phyloP scores from a whole-genome alignment of 306 rosid species.

The Castanopsis chinensis region DNA sequence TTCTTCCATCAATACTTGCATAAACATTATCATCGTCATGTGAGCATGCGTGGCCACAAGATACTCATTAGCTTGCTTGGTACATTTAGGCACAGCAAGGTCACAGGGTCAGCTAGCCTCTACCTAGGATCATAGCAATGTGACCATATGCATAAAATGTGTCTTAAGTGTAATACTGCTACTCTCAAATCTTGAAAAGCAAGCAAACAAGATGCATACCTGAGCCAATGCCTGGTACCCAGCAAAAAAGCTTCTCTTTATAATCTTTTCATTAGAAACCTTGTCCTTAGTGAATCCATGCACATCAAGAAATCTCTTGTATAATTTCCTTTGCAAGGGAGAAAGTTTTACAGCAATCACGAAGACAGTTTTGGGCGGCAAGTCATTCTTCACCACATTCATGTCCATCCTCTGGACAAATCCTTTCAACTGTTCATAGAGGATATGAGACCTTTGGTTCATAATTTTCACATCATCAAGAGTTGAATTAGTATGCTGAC shows the following conservation, averaged over 20 bases:
- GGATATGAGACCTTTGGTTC: conserved; percentile 98
- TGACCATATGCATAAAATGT: neutral
- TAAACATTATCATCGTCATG: neutral
- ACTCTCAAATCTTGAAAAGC: neutral
- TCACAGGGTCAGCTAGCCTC: neutral
- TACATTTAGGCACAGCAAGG: neutral
- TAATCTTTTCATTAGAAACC: conserved; percentile 53
- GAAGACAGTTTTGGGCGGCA: conserved; percentile 97
- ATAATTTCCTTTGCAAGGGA: conserved; percentile 80
- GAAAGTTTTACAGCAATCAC: conserved; percentile 95
- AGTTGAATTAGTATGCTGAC: conserved; percentile 97
- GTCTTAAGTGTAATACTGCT: neutral
- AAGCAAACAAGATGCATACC: conserved; percentile 38
- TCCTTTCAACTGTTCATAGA: conserved; percentile 86
- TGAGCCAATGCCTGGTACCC: conserved; percentile 98
- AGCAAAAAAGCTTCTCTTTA: conserved; percentile 87
- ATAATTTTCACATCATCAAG: conserved; percentile 85
- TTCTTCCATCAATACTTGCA: neutral
- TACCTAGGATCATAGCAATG: neutral
- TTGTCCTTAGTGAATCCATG: conserved; percentile 74
- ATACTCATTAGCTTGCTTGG: neutral
- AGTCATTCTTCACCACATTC: conserved; percentile 91
- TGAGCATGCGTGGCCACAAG: neutral
- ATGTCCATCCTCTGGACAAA: conserved; percentile 99
- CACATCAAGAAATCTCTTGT: conserved; percentile 88